Base-by-base conservation (phyloP, 208 protist species). In the Leishmania major region DNA sequence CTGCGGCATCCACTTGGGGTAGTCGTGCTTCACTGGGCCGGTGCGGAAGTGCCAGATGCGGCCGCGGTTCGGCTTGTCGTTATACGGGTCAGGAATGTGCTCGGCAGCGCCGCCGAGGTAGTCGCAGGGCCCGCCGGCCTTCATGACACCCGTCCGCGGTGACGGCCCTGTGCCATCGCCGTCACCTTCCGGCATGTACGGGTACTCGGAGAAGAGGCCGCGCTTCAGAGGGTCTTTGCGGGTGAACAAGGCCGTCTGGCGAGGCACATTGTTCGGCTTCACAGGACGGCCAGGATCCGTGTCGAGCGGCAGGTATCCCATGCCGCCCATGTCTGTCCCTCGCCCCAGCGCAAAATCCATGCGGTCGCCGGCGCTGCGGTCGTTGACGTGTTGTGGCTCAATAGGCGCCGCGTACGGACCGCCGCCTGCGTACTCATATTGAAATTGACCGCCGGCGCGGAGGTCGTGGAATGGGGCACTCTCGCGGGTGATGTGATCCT, bases 391-490 rank as follows among this genome's bases (percentile, higher is more conserved):
- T 47, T 87, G 75, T 0, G 95, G 91, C 70, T 76, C 85, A 75
- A 97, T 89, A 31, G 90, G 86, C 5, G 75, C 84, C 31, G 83
- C 84, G 66, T 89, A 89, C 22, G 89, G 90, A 7, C 95, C 95
- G 55, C 93, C 90, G 79, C 78, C 92, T 78, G 70, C 85, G 88
- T 97, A 89, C 85, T 97, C 93, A 75, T 97, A 96, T 85, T 98
- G 95, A 85, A 98, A 98, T 84, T 97, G 92, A 43, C 95, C 95
- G 51, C 93, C 95, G 22, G 93, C 55, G 85, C 95, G 93, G 45
- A 98, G 90, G 78, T 98, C 95, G 78, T 98, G 93, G 76, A 98
- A 97, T 0, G 95, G 95, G 77, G 86, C 87, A 77, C 95, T 98
- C 86, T 98, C 95, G 66, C 95, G 92, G 28, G 88, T 87, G 64